Percentiles rank a stretch among this genome's conserved stretches.
Evolutionary conservation across 1,284 basidiomycete genomes (phyloP).

Genomic region (Cryptococcus sp.): DNA sequence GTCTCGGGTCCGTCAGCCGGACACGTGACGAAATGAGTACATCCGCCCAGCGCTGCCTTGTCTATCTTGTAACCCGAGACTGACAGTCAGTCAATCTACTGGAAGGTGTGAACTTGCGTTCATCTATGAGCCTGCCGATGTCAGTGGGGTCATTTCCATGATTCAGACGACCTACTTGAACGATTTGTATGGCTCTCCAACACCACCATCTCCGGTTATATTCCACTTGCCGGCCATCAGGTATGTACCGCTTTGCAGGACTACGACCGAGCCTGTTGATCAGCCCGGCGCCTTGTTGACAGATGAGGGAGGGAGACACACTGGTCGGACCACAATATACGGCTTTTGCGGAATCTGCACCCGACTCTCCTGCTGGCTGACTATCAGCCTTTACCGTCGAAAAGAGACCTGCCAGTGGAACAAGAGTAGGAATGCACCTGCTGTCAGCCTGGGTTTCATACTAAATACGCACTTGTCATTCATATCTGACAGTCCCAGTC

Average conservation of each 20-base stretch:
- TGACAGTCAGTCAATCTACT: slow-evolving; percentile 3
- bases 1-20: slow-evolving; percentile 51
- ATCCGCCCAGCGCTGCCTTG: slow-evolving; percentile 70
- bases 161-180: slow-evolving; percentile 50
- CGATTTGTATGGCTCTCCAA: slow-evolving; percentile 71
- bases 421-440: slow-evolving; percentile 63
- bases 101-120: slow-evolving; percentile 53
- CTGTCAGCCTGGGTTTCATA: not conserved
- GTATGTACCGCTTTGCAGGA: slow-evolving; percentile 77
- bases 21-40: slow-evolving; percentile 79
- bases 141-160: not conserved
- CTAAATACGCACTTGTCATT: slow-evolving; percentile 53
- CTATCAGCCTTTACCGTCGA: slow-evolving; percentile 38
- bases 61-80: slow-evolving; percentile 66
- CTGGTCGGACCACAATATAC: slow-evolving; percentile 77
- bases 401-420: slow-evolving; percentile 59
- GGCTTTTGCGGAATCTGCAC: slow-evolving; percentile 58
- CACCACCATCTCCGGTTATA: slow-evolving; percentile 70
- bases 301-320: slow-evolving; percentile 9
- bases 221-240: slow-evolving; percentile 66
- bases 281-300: not conserved
- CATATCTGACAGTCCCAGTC: slow-evolving; percentile 64
- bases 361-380: slow-evolving; percentile 64
- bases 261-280: slow-evolving; percentile 60
- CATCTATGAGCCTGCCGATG: slow-evolving; percentile 62